These are phyloP conservation scores for Pharus latifolius DNA, from an alignment of 176 grass and related monocot species.

Conservation along the genomic window DNA sequence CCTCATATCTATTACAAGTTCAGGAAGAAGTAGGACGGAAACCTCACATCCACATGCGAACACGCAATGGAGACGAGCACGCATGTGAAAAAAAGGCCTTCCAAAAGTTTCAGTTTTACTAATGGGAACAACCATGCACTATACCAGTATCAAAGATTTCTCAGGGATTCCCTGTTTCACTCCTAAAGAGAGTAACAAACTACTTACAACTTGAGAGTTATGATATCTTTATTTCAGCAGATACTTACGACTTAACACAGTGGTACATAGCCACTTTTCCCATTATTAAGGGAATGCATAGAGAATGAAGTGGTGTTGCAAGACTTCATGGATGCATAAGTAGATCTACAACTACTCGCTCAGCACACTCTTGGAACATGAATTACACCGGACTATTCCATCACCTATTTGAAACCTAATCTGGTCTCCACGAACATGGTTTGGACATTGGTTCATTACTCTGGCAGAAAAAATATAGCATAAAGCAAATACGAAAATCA, in stretches of 20 bases:
- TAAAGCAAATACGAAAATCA: no score
- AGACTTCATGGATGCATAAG: neutral
- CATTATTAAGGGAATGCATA: no score
- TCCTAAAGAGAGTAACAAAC: no score
- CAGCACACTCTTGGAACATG: neutral
- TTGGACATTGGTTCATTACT: neutral
- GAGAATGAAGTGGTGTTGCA: no score
- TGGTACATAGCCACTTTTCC: no score
- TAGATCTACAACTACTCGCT: neutral
- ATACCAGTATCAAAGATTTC: neutral
- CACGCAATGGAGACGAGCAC: neutral
- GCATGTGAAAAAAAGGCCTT: neutral
- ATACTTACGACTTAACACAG: no score
- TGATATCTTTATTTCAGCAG: no score
- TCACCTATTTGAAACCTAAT: slow-evolving; percentile 5
- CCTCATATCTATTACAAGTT: slow-evolving; percentile 80
- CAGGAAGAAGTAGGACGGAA: slow-evolving; percentile 29
- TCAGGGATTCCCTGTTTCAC: neutral
- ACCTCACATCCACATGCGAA: neutral
- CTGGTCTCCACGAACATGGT: neutral
- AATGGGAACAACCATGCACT: neutral
- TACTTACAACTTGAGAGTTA: no score
- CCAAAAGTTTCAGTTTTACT: neutral
- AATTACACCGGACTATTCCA: no score
- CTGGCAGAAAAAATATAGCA: neutral